These are phyloP conservation scores for Calycina herbarum DNA, from an alignment of 2,329 filamentous ascomycete species.

Conservation along the genomic window DNA sequence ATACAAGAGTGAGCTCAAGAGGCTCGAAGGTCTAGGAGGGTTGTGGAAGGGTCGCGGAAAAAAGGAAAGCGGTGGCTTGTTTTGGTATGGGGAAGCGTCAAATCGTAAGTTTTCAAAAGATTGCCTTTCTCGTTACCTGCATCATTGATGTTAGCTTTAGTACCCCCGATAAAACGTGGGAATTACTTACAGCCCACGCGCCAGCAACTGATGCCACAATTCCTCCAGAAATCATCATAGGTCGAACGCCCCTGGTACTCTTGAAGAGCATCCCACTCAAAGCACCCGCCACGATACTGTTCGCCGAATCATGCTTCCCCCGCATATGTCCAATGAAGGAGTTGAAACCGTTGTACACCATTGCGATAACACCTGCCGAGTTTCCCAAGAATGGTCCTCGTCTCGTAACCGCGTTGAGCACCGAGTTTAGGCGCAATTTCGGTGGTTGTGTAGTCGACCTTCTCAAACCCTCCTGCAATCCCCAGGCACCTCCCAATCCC, in stretches of 20 bases:
- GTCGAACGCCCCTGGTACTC: conserved; percentile 84
- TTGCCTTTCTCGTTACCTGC: conserved; percentile 51
- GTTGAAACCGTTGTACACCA: conserved; percentile 94
- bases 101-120: conserved; percentile 42
- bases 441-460: conserved; percentile 76
- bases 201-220: conserved; percentile 86
- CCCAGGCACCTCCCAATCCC: conserved; percentile 85
- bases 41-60: conserved; percentile 13
- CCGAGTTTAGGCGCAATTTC: conserved; percentile 89
- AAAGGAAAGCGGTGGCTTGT: conserved; percentile 3
- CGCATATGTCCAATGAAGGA: conserved; percentile 76
- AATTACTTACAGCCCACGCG: conserved; percentile 78
- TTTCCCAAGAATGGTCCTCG: conserved; percentile 95
- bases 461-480: conserved; percentile 83
- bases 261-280: conserved; percentile 95
- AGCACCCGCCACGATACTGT: conserved; percentile 81
- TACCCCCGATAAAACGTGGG: neutral
- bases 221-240: conserved; percentile 92
- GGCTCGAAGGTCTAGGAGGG: conserved; percentile 19
- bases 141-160: conserved; percentile 22
- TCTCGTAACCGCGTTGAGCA: conserved; percentile 90
- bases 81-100: neutral
- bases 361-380: conserved; percentile 90
- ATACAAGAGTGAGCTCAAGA: conserved; percentile 30
- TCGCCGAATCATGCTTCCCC: conserved; percentile 85